phyloP scores from a whole-genome alignment of 2,329 filamentous ascomycete genomes.

The Zasmidium citrigriseum region DNA sequence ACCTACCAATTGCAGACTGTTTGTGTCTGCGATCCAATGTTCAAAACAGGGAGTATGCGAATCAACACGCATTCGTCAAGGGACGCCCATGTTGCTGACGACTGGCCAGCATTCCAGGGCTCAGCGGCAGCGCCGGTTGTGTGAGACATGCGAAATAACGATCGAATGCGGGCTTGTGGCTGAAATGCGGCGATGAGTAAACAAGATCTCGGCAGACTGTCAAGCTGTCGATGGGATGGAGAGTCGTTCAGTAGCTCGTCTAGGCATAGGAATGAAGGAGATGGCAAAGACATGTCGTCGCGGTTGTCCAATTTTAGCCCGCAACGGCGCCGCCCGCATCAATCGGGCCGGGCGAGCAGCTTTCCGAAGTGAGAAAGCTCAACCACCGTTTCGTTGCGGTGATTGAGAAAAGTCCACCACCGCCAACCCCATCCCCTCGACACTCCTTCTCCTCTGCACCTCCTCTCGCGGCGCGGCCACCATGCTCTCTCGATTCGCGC shows the following conservation, averaged over 20 bases:
- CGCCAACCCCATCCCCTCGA: conserved; percentile 5
- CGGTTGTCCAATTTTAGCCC: too few species aligned
- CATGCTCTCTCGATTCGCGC: conserved; percentile 41
- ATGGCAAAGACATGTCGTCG: too few species aligned
- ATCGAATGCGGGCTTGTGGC: not conserved
- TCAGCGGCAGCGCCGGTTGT: too few species aligned
- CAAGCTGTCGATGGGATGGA: not conserved
- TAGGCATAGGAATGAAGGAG: too few species aligned
- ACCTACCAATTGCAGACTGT: not conserved
- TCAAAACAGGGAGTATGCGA: not conserved
- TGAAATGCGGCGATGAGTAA: not conserved
- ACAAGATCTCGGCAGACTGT: too few species aligned
- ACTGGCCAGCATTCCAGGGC: not conserved
- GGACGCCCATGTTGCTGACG: not conserved
- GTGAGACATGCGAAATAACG: not conserved
- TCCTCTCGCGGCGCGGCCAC: conserved; percentile 10
- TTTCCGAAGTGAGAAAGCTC: too few species aligned
- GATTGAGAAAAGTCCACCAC: not conserved
- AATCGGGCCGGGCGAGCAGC: not conserved
- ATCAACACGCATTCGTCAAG: not conserved
- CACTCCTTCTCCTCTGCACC: conserved; percentile 5
- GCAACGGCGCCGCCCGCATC: too few species aligned
- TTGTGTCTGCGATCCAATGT: not conserved
- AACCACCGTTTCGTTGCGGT: too few species aligned
- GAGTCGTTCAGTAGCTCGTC: too few species aligned